Evolutionary conservation across 805 yeast species (phyloP).

Genomic region (Nematodospora valgi): DNA sequence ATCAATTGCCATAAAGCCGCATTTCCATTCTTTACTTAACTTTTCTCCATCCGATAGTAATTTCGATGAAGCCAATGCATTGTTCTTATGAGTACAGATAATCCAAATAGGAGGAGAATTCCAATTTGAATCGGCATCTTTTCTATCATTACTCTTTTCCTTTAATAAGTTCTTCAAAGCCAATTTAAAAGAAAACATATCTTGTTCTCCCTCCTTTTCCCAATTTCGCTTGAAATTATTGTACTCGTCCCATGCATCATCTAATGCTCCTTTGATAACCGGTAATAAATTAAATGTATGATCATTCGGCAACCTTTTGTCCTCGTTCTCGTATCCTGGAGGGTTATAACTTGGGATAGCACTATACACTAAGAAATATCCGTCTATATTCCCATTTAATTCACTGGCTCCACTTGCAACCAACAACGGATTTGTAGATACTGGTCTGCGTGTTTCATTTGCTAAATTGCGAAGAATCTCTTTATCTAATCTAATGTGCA

Average conservation of each 20-base stretch:
- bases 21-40: slow-evolving; percentile 58
- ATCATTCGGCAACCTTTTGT: slow-evolving; percentile 2
- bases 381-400: slow-evolving; percentile 71
- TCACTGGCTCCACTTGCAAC: slow-evolving; percentile 81
- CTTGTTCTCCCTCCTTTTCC: slow-evolving; percentile 66
- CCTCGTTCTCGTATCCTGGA: slow-evolving; percentile 49
- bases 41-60: slow-evolving; percentile 55
- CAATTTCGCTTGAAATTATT: slow-evolving; percentile 51
- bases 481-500: slow-evolving; percentile 58
- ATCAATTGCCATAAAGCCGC: slow-evolving; percentile 65
- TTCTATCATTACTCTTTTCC: slow-evolving; percentile 28
- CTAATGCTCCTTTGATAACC: slow-evolving; percentile 52
- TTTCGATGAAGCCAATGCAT: slow-evolving; percentile 57
- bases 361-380: slow-evolving; percentile 66
- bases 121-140: slow-evolving; percentile 17
- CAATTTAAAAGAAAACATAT: slow-evolving; percentile 56
- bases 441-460: slow-evolving; percentile 58
- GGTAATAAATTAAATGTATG: slow-evolving; percentile 35
- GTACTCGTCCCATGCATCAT: slow-evolving; percentile 74
- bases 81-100: slow-evolving; percentile 60
- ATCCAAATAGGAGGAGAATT: slow-evolving; percentile 62
- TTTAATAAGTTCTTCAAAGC: slow-evolving; percentile 60
- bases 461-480: slow-evolving; percentile 61
- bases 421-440: slow-evolving; percentile 61
- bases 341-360: slow-evolving; percentile 64